These are phyloP conservation scores for Silene conica DNA, from an alignment of 148 eudicot species.

Conservation along the genomic window DNA sequence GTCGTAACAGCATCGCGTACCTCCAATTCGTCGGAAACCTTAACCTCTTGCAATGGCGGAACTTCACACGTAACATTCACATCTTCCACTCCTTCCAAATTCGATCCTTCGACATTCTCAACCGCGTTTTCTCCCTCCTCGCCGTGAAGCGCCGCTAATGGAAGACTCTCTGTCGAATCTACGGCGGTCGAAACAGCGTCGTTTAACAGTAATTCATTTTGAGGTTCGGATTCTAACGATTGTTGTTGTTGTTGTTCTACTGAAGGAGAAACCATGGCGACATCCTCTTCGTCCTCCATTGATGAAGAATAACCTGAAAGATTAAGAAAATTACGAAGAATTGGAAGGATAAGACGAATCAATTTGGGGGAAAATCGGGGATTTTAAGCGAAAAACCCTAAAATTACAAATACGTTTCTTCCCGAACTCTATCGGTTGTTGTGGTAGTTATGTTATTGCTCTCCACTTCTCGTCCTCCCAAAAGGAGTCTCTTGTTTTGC, in stretches of 20 bases:
- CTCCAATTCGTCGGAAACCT: not conserved
- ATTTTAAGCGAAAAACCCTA: too few relatives aligned
- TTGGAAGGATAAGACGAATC: too few relatives aligned
- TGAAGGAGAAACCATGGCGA: conserved; percentile 6
- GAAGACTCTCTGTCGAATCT: conserved; percentile 6
- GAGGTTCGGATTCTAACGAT: not conserved
- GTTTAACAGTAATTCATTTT: conserved; percentile 15
- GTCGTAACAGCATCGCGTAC: not conserved
- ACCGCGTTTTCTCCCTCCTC: conserved; percentile 7
- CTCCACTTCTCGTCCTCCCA: too few relatives aligned
- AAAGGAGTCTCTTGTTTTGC: too few relatives aligned
- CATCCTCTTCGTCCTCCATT: conserved; percentile 43
- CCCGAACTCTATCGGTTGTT: too few relatives aligned
- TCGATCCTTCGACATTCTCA: not conserved
- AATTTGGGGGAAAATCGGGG: too few relatives aligned
- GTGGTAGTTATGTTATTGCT: too few relatives aligned
- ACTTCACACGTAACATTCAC: not conserved
- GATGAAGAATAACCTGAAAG: not conserved
- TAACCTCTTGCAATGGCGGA: not conserved
- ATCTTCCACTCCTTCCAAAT: not conserved
- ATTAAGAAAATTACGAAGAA: not conserved
- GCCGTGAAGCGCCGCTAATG: not conserved
- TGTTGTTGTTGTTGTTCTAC: not conserved
- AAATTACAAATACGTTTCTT: too few relatives aligned
- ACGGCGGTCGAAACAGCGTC: conserved; percentile 10